phyloP scores from a whole-genome alignment of 169 alveolate genomes.

The Plasmodium gonderi region DNA sequence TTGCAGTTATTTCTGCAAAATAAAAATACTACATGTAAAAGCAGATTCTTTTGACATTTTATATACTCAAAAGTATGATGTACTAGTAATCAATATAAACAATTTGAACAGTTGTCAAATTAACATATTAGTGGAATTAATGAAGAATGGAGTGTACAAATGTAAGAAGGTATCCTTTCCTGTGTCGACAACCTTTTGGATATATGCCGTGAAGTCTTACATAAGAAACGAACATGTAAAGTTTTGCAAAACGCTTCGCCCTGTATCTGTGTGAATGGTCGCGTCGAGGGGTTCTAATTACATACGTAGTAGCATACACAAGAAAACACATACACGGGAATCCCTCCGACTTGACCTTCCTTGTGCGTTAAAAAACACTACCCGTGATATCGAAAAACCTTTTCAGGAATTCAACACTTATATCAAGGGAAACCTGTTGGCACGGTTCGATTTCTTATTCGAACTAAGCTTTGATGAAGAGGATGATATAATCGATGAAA shows the following conservation, averaged over 20 bases:
- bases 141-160: constrained; percentile 64
- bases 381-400: background rate
- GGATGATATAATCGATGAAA: constrained; percentile 51
- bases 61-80: constrained; percentile 57
- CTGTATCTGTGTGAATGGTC: background rate
- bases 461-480: constrained; percentile 56
- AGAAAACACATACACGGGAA: background rate
- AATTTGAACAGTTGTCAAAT: constrained; percentile 60
- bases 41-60: constrained; percentile 40
- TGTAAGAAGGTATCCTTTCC: constrained; percentile 36
- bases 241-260: background rate
- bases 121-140: constrained; percentile 21
- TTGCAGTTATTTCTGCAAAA: constrained; percentile 59
- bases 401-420: constrained; percentile 51
- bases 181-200: constrained; percentile 60
- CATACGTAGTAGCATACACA: background rate
- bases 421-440: constrained; percentile 31
- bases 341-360: background rate
- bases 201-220: constrained; percentile 40
- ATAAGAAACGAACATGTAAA: constrained; percentile 50
- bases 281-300: no score
- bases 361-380: background rate
- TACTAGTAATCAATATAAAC: constrained; percentile 55
- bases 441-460: constrained; percentile 66
- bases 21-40: constrained; percentile 24